Percentiles rank a stretch among this genome's conserved stretches.
Evolutionary conservation across 805 yeast species (phyloP).

Genomic region (Kodamaea nitidulidarum): DNA sequence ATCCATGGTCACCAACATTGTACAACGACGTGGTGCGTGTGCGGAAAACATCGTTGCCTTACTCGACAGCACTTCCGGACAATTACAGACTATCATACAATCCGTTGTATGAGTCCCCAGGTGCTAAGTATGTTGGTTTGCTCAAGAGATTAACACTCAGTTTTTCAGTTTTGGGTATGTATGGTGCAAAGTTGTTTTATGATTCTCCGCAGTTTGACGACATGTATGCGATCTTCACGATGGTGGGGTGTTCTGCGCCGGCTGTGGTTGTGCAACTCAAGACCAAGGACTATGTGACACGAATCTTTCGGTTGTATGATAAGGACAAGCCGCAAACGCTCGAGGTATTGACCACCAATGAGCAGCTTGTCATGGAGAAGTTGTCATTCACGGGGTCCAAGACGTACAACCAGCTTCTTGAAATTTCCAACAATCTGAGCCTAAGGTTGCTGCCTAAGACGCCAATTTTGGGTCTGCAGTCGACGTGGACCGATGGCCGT

Average conservation of each 20-base stretch:
- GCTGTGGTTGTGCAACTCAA: slow-evolving; percentile 45
- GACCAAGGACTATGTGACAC: slow-evolving; percentile 63
- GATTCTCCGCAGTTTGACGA: slow-evolving; percentile 53
- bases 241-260: slow-evolving; percentile 55
- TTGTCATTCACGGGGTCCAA: slow-evolving; percentile 63
- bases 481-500: slow-evolving; percentile 36
- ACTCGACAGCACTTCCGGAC: slow-evolving; percentile 48
- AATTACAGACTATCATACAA: slow-evolving; percentile 53
- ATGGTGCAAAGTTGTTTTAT: slow-evolving; percentile 56
- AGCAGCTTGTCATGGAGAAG: slow-evolving; percentile 63
- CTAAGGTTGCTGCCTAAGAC: slow-evolving; percentile 34
- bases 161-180: slow-evolving; percentile 55
- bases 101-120: slow-evolving; percentile 64
- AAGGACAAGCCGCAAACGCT: slow-evolving; percentile 59
- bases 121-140: slow-evolving; percentile 56
- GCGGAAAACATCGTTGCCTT: slow-evolving; percentile 20
- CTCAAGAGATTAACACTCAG: slow-evolving; percentile 61
- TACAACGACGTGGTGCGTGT: slow-evolving; percentile 43
- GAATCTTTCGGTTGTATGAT: slow-evolving; percentile 68
- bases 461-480: slow-evolving; percentile 22
- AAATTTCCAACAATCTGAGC: slow-evolving; percentile 32
- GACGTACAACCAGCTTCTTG: slow-evolving; percentile 58
- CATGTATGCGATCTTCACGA: slow-evolving; percentile 40
- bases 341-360: slow-evolving; percentile 58
- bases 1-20: slow-evolving; percentile 45